Percentiles rank a stretch among this genome's conserved stretches.
These are phyloP conservation scores for Sphagnum fallax DNA, from an alignment of 228 moss, liverwort and hornwort genomes.

Conservation along the genomic window DNA sequence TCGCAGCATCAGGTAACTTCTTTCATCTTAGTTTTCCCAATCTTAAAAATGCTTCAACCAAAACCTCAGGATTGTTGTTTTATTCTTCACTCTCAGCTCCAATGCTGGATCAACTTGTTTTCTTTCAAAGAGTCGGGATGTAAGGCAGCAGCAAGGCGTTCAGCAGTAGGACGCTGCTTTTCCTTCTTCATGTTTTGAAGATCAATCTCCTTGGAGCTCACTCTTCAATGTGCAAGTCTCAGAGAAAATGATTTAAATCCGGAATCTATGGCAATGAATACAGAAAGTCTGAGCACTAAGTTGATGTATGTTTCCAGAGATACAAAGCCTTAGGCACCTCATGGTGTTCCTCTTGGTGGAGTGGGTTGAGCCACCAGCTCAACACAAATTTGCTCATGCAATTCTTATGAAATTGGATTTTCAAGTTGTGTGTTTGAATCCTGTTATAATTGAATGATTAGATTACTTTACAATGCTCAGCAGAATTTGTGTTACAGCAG, in stretches of 20 bases:
- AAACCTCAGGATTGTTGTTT: too few relatives aligned
- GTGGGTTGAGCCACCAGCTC: constrained; percentile 25
- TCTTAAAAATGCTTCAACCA: too few relatives aligned
- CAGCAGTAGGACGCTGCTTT: too few relatives aligned
- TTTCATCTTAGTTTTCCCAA: background rate
- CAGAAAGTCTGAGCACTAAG: too few relatives aligned
- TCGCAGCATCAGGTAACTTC: constrained; percentile 47
- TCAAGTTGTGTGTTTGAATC: background rate
- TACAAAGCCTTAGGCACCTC: constrained; percentile 44
- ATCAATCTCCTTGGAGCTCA: background rate
- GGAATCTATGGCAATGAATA: too few relatives aligned
- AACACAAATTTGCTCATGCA: background rate
- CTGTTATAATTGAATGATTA: background rate
- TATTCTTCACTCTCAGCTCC: too few relatives aligned
- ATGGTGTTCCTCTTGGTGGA: constrained; percentile 58
- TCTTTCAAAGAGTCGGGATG: too few relatives aligned
- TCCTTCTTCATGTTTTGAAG: background rate
- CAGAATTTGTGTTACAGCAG: constrained; percentile 42
- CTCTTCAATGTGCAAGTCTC: constrained; percentile 1
- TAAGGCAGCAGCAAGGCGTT: too few relatives aligned
- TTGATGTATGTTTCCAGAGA: constrained; percentile 10
- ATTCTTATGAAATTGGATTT: background rate
- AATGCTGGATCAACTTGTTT: too few relatives aligned
- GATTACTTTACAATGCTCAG: too few relatives aligned
- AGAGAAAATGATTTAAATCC: too few relatives aligned